Evolutionary conservation across 2,329 filamentous ascomycete genomes (phyloP).

Genomic region (Metarhizium robertsii): DNA sequence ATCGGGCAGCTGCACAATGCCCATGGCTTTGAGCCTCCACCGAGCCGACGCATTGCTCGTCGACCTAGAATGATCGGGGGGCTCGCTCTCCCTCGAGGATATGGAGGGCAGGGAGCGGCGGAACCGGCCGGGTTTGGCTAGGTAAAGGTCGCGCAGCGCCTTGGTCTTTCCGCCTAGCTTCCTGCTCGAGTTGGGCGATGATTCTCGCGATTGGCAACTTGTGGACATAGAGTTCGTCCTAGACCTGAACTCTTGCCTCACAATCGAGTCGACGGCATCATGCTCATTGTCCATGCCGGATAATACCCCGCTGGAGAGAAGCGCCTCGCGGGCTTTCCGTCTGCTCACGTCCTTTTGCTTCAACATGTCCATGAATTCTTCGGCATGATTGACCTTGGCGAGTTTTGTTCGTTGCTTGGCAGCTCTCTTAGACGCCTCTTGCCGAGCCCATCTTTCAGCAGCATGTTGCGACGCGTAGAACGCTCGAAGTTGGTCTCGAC

Average conservation of each 20-base stretch:
- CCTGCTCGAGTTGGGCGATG: slow-evolving; percentile 9
- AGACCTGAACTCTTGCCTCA: slow-evolving; percentile 17
- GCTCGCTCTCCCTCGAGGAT: slow-evolving; percentile 16
- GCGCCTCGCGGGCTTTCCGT: slow-evolving; percentile 24
- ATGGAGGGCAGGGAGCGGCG: slow-evolving; percentile 30
- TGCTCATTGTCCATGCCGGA: slow-evolving; percentile 30
- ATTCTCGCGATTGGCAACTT: slow-evolving; percentile 8
- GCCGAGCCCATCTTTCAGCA: slow-evolving; percentile 22
- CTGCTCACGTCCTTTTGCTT: slow-evolving; percentile 20
- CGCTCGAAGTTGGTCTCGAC: slow-evolving; percentile 39
- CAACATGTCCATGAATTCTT: slow-evolving; percentile 25
- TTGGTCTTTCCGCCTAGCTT: slow-evolving; percentile 24
- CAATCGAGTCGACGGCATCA: slow-evolving; percentile 24
- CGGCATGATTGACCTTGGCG: slow-evolving; percentile 20
- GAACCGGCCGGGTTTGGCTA: slow-evolving; percentile 22
- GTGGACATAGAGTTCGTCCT: slow-evolving; percentile 13
- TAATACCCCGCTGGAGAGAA: slow-evolving; percentile 33
- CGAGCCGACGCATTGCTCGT: slow-evolving; percentile 31
- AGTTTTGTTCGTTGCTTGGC: slow-evolving; percentile 17
- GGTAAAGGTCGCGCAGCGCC: slow-evolving; percentile 25
- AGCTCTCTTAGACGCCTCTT: slow-evolving; percentile 20
- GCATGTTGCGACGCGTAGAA: slow-evolving; percentile 32
- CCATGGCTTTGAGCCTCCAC: slow-evolving; percentile 40
- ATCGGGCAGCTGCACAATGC: slow-evolving; percentile 42
- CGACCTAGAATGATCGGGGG: slow-evolving; percentile 16